phyloP scores from a whole-genome alignment of 495 filamentous ascomycete species.

The Halenospora varia region DNA sequence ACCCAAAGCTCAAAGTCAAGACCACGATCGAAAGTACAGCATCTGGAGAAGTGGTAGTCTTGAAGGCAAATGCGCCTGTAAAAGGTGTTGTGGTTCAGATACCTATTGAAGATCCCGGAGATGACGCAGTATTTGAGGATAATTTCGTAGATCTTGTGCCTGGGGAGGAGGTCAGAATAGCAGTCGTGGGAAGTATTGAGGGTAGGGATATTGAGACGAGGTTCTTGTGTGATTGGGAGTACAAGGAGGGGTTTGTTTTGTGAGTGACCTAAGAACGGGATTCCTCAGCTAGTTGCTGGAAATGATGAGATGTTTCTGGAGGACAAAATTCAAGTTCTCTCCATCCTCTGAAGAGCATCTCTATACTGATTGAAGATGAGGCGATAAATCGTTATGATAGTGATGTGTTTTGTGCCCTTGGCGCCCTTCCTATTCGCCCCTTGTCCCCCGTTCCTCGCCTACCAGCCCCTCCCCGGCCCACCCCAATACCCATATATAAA shows the following conservation, averaged over 20 bases:
- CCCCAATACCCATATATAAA: too few species aligned
- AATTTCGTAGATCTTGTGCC: constrained; percentile 46
- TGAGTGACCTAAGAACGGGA: too few species aligned
- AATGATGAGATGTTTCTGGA: too few species aligned
- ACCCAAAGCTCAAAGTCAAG: constrained; percentile 32
- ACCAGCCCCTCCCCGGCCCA: too few species aligned
- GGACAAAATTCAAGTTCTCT: too few species aligned
- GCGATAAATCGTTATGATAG: too few species aligned
- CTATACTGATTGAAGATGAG: too few species aligned
- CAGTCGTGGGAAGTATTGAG: constrained; percentile 18
- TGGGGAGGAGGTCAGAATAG: constrained; percentile 31
- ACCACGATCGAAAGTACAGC: constrained; percentile 8
- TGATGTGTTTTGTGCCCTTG: too few species aligned
- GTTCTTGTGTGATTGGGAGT: constrained; percentile 24
- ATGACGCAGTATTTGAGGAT: constrained; percentile 37
- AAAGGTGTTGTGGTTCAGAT: constrained; percentile 42
- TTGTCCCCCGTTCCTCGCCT: too few species aligned
- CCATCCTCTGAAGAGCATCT: too few species aligned
- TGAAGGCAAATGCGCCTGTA: constrained; percentile 37
- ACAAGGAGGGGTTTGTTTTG: constrained; percentile 10
- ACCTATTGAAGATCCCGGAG: constrained; percentile 24
- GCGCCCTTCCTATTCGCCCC: too few species aligned
- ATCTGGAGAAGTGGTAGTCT: constrained; percentile 19
- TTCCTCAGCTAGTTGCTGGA: too few species aligned
- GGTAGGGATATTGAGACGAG: constrained; percentile 13